These are phyloP conservation scores for Yamadazyma paraphyllophila DNA, from an alignment of 805 yeast species.

Conservation along the genomic window DNA sequence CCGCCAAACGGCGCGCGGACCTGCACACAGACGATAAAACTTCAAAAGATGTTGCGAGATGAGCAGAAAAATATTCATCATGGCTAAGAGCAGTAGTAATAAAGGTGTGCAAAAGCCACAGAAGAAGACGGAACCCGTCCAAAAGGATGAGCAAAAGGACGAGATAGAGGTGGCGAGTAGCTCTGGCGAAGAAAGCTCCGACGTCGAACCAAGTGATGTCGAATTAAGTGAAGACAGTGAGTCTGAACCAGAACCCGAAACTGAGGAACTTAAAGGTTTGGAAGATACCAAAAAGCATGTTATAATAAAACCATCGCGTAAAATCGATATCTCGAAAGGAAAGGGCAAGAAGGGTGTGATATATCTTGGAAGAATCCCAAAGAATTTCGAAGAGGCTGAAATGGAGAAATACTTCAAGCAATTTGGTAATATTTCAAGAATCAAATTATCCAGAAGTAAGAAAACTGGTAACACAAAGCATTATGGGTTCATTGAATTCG, in stretches of 20 bases:
- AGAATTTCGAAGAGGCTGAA: slow-evolving; percentile 84
- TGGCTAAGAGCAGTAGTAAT: slow-evolving; percentile 12
- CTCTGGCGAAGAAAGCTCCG: slow-evolving; percentile 14
- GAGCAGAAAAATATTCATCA: slow-evolving; percentile 13
- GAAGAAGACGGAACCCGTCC: slow-evolving; percentile 9
- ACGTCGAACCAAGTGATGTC: slow-evolving; percentile 13
- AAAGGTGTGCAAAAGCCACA: neutral
- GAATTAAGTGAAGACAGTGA: slow-evolving; percentile 18
- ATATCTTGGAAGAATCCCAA: slow-evolving; percentile 89
- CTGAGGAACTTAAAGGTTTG: slow-evolving; percentile 21
- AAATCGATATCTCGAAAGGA: slow-evolving; percentile 16
- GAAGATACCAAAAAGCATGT: slow-evolving; percentile 21
- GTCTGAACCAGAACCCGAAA: slow-evolving; percentile 23
- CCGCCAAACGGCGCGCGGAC: no score
- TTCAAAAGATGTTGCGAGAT: slow-evolving; percentile 6
- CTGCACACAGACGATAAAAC: neutral
- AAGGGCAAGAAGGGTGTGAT: slow-evolving; percentile 56
- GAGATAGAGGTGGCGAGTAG: slow-evolving; percentile 37
- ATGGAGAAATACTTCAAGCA: slow-evolving; percentile 79
- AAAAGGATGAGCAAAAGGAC: slow-evolving; percentile 14
- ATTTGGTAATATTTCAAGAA: slow-evolving; percentile 80
- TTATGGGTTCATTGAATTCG: slow-evolving; percentile 87
- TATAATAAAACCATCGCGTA: slow-evolving; percentile 20
- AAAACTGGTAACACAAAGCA: slow-evolving; percentile 89
- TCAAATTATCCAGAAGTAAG: slow-evolving; percentile 83